Base-by-base conservation (phyloP, 345 rosid genomes). In the Atalantia buxifolia region DNA sequence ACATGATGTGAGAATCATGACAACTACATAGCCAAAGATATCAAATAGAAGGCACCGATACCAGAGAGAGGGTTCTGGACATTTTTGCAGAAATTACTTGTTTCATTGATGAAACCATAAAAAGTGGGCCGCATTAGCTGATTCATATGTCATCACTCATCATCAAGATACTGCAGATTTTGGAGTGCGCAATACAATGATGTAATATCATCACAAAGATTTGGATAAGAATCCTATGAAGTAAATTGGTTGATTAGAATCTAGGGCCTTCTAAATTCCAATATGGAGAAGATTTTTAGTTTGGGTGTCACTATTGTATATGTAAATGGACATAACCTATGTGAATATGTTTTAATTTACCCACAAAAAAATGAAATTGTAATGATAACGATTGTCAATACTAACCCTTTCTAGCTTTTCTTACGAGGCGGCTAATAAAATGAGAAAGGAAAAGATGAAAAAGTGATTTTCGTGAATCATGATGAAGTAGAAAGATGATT, bases 221-320 rank as follows among this genome's bases (percentile, higher is more conserved):
- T 65, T 38, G 60, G 67, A 65, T 66, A 65, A 72, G 66, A 79
- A 79, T 65, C 77, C 73, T 19, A 72, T 6, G 45, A 36, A 55
- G 31, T 38, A 12, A 14, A 50, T 13, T 13, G 62, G 67, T 70
- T 63, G 56, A 6, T 53, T 13, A 40, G 19, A 22, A 77, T 30
- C 10, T 12, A 77, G 30, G 35, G 25, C 22, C 18, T 42, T 45
- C 18, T 13, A 45, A 12, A 45, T 55, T 3, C 4, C n/a, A 22
- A 0, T 16, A 8, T 16, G 18, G 59, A 42, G 64, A n/a, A 50
- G 31, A 45, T 13, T 13, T 12, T 45, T 45, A 3, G 50, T 45
- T 12, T 45, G 50, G 50, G 18, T 45, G 50, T 45, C 50, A 45
- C 50, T 45, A 45, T 45, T 13, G 4, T 1, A 45, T 45, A 13